Percentiles rank a stretch among this genome's conserved stretches.
Conservation (phyloP, 2,329 filamentous ascomycete species). For the Rachicladosporium sp. region DNA sequence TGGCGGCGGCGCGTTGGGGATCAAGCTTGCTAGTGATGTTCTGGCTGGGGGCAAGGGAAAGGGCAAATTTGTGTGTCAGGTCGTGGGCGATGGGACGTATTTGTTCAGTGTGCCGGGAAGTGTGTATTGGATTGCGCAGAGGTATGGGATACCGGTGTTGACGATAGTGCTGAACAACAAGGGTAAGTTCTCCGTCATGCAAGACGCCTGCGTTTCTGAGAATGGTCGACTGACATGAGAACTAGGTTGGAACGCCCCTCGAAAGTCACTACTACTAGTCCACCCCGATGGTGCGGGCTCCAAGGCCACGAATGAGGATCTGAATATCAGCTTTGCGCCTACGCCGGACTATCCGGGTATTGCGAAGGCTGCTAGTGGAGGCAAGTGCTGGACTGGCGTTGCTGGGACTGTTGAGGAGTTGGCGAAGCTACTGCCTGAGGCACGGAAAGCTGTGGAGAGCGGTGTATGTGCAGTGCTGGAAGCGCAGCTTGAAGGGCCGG, state of each 20-base stretch:
- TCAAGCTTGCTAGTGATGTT: constrained; percentile 56
- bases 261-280: constrained; percentile 48
- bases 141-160: constrained; percentile 53
- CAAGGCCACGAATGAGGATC: constrained; percentile 48
- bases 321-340: constrained; percentile 55
- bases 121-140: constrained; percentile 56
- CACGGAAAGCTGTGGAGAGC: constrained; percentile 44
- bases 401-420: constrained; percentile 47
- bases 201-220: background rate
- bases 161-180: constrained; percentile 59
- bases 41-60: constrained; percentile 37
- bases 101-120: constrained; percentile 53
- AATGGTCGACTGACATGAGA: background rate
- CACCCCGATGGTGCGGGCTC: constrained; percentile 52
- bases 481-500: constrained; percentile 44
- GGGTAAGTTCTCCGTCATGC: constrained; percentile 21
- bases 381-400: constrained; percentile 48
- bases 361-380: constrained; percentile 52
- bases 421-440: constrained; percentile 28
- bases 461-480: constrained; percentile 52
- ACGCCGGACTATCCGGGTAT: constrained; percentile 57
- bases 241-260: constrained; percentile 53
- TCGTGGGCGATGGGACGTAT: constrained; percentile 57
- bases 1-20: constrained; percentile 60
- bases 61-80: constrained; percentile 49